Evolutionary conservation across 192 early-diverging fungal species (phyloP).

Genomic region (Chytriomyces confervae): DNA sequence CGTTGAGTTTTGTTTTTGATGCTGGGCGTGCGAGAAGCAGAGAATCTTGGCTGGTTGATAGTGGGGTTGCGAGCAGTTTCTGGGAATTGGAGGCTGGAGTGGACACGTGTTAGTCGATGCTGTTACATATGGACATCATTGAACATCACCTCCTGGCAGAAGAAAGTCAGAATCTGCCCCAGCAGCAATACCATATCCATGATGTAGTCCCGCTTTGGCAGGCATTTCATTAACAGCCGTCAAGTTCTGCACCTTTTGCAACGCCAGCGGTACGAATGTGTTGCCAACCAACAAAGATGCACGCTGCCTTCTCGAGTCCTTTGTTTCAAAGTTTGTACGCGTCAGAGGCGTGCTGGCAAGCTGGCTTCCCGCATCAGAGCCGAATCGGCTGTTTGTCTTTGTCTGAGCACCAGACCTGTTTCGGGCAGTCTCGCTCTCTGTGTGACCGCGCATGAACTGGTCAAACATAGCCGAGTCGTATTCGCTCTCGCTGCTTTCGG

Average conservation of each 20-base stretch:
- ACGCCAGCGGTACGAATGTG: background rate
- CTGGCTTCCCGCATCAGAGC: too few relatives aligned
- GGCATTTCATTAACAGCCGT: background rate
- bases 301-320: background rate
- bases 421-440: background rate
- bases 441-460: conserved; percentile 9
- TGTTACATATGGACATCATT: too few relatives aligned
- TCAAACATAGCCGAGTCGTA: conserved; percentile 6
- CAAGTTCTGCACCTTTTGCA: conserved; percentile 3
- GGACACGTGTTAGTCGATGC: too few relatives aligned
- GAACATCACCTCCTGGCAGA: background rate
- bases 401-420: too few relatives aligned
- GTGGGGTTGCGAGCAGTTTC: background rate
- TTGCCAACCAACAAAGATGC: background rate
- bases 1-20: background rate
- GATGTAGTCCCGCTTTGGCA: background rate
- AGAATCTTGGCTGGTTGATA: background rate
- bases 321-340: background rate
- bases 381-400: too few relatives aligned
- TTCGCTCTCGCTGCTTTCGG: background rate
- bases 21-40: background rate
- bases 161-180: background rate
- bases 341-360: too few relatives aligned
- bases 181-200: background rate
- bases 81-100: background rate